Base-by-base conservation (phyloP, 2,329 filamentous ascomycete species). In the Paraphoma sp. region DNA sequence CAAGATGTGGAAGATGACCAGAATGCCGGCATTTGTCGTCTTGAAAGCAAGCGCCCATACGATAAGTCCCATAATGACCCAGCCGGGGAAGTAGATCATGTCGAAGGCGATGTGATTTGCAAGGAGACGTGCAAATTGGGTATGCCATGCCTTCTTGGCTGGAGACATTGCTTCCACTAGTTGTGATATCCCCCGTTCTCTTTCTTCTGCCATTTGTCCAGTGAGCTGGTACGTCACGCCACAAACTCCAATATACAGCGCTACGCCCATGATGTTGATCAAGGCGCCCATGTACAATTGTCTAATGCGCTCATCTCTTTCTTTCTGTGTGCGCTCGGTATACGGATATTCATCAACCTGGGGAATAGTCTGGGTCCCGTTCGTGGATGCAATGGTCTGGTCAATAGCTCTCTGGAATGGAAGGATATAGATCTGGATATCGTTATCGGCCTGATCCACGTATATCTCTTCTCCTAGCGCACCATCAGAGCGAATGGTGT, bases 141-240 rank as follows among this genome's bases (percentile, higher is more conserved):
- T 87, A 68, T 92, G 83, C 91, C 92, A 96, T 43, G 86, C 81
- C 47, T 83, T 83, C 52, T 84, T 83, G 53, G 91, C 91, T 0
- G 91, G 89, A 82, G 95, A 93, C 92, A 96, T 97, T 52, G 92
- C 89, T 76, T 97, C 93, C 43, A 97, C 87, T 29, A 97, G 82
- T 60, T 93, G 91, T 4, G 91, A 91, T 85, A 97, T 95, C 55
- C 93, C 93, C 14, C 87, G 82, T 79, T 97, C 93, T 53, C 93
- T 83, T 77, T 97, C 93, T 1, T 88, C 87, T 7, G 93, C 93
- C 73, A 96, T 89, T 67, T 93, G 87, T 8, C 93, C 93, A 0
- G 92, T 91, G 54, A 96, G 81, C 69, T 97, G 93, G 73, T 97
- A 97, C 38, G 89, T 89, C 28, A 97, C 85, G 52, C 91, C 92